These are phyloP conservation scores for Calocybe indica DNA, from an alignment of 768 basidiomycete species.

Conservation along the genomic window DNA sequence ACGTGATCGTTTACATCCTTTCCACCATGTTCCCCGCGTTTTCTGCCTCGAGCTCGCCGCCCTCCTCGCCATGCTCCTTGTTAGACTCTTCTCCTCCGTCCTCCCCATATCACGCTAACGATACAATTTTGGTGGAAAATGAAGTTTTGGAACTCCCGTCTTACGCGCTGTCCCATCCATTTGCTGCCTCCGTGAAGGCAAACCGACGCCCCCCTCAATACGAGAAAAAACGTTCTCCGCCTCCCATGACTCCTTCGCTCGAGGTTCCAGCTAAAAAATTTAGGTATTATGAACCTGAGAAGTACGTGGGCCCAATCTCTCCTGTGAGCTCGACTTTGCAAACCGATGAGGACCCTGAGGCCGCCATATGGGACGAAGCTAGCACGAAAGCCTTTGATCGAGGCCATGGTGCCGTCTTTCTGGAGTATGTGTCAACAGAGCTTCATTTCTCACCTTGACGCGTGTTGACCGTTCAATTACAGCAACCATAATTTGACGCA, in stretches of 20 bases:
- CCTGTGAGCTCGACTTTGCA: background rate
- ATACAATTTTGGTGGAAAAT: constrained; percentile 6
- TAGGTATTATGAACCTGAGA: constrained; percentile 1
- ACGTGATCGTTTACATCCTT: background rate
- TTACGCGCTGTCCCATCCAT: constrained; percentile 33
- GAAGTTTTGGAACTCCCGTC: constrained; percentile 8
- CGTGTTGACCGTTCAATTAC: constrained; percentile 5
- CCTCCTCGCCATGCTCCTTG: constrained; percentile 37
- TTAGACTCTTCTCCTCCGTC: constrained; percentile 25
- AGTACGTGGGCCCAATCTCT: background rate
- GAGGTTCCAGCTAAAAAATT: constrained; percentile 11
- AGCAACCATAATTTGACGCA: constrained; percentile 35
- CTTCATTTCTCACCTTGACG: background rate
- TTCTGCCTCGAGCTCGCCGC: constrained; percentile 38
- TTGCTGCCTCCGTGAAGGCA: constrained; percentile 53
- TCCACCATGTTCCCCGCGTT: constrained; percentile 1
- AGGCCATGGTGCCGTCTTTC: constrained; percentile 42
- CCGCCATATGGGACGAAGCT: constrained; percentile 42
- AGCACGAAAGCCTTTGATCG: constrained; percentile 38
- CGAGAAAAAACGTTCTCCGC: constrained; percentile 27
- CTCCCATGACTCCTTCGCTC: constrained; percentile 4
- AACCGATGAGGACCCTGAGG: constrained; percentile 24
- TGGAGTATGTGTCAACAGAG: constrained; percentile 37
- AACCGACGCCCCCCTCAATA: constrained; percentile 35
- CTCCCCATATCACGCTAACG: constrained; percentile 18